These are phyloP conservation scores for Candida pseudoviswanathii DNA, from an alignment of 1,139 yeast species.

Conservation along the genomic window DNA sequence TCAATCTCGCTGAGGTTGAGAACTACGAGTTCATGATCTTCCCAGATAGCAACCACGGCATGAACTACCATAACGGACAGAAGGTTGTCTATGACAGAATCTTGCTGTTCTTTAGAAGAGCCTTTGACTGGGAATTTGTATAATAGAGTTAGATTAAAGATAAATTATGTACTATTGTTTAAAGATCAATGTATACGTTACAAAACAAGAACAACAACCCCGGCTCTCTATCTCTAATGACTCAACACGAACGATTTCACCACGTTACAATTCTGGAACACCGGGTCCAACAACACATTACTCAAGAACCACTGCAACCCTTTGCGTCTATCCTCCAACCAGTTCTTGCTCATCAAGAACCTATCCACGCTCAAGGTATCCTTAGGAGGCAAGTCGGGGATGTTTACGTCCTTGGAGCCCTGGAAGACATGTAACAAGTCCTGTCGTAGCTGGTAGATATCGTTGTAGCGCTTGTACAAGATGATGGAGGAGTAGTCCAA, in stretches of 20 bases:
- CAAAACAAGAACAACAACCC: too few species aligned
- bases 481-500: slow-evolving; percentile 49
- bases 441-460: slow-evolving; percentile 54
- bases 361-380: slow-evolving; percentile 49
- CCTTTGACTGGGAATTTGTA: slow-evolving; percentile 18
- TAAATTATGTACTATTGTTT: slow-evolving; percentile 1
- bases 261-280: slow-evolving; percentile 45
- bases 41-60: slow-evolving; percentile 79
- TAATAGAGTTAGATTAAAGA: neutral
- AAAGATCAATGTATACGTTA: neutral
- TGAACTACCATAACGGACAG: slow-evolving; percentile 70
- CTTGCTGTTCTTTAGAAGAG: slow-evolving; percentile 25
- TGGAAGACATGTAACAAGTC: slow-evolving; percentile 25
- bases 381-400: slow-evolving; percentile 72
- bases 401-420: slow-evolving; percentile 30
- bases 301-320: slow-evolving; percentile 77
- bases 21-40: slow-evolving; percentile 74
- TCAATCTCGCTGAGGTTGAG: slow-evolving; percentile 59
- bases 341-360: slow-evolving; percentile 45
- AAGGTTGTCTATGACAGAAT: slow-evolving; percentile 66
- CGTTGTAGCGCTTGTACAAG: slow-evolving; percentile 65
- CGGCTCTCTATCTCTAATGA: neutral
- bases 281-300: slow-evolving; percentile 68
- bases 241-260: slow-evolving; percentile 53
- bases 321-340: slow-evolving; percentile 62